Percentiles rank a stretch among this genome's conserved stretches.
phyloP scores from a whole-genome alignment of 805 yeast species.

The Teunomyces funiuensis region DNA sequence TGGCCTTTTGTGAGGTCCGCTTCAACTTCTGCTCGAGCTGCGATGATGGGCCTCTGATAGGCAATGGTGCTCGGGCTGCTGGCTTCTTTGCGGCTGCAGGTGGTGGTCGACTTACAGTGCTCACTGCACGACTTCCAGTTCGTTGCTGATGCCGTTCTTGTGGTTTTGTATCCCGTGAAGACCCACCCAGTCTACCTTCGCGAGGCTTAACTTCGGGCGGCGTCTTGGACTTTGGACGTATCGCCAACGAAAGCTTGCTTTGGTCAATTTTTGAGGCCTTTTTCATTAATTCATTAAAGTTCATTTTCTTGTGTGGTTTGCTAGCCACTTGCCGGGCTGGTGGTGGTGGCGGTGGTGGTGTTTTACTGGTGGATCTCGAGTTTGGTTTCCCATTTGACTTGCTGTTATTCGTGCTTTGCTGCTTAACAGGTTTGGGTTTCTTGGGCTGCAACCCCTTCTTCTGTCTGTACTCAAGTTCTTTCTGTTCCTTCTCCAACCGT shows the following conservation, averaged over 20 bases:
- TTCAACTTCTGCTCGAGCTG: constrained; percentile 45
- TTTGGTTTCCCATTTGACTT: not conserved
- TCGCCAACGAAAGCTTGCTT: constrained; percentile 33
- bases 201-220: constrained; percentile 21
- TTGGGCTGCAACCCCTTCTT: constrained; percentile 34
- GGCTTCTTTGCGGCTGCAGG: not conserved
- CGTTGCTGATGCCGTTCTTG: not conserved
- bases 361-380: constrained; percentile 7
- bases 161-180: not conserved
- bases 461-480: constrained; percentile 32
- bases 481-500: constrained; percentile 50
- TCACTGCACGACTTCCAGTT: not conserved
- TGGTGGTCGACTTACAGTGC: not conserved
- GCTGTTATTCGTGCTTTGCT: constrained; percentile 4
- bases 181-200: not conserved
- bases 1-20: constrained; percentile 26
- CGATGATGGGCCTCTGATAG: constrained; percentile 59
- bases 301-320: constrained; percentile 43
- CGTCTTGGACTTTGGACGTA: constrained; percentile 39
- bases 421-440: constrained; percentile 15
- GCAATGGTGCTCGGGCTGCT: constrained; percentile 28
- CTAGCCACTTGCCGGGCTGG: not conserved
- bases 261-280: constrained; percentile 63
- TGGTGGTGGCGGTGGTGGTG: constrained; percentile 9
- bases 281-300: constrained; percentile 67